Evolutionary conservation across 805 yeast genomes (phyloP).

Genomic region (Sugiyamaella valdiviana): DNA sequence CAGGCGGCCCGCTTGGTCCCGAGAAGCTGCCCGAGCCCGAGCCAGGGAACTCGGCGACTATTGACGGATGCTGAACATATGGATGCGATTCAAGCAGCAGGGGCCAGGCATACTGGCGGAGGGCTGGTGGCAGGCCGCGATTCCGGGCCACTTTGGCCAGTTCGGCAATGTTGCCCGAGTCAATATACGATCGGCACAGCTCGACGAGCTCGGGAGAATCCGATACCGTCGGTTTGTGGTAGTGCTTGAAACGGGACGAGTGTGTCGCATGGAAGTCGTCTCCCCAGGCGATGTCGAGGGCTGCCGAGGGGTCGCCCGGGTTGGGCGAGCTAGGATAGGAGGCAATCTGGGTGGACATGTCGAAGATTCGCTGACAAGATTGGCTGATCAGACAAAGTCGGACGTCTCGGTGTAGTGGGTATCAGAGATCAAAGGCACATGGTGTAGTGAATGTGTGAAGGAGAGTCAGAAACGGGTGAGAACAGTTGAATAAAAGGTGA

Average conservation of each 20-base stretch:
- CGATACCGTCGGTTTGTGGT: slow-evolving; percentile 38
- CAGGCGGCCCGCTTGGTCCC: neutral
- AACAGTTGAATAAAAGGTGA: neutral
- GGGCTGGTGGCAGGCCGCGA: slow-evolving; percentile 76
- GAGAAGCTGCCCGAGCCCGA: slow-evolving; percentile 5
- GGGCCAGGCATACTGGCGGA: slow-evolving; percentile 82
- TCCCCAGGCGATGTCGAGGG: neutral
- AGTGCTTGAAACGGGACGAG: slow-evolving; percentile 29
- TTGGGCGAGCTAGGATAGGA: neutral
- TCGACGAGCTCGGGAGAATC: slow-evolving; percentile 46
- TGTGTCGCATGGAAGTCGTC: neutral
- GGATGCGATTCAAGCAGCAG: slow-evolving; percentile 75
- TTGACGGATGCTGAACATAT: slow-evolving; percentile 68
- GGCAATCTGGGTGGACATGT: neutral
- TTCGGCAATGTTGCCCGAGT: slow-evolving; percentile 60
- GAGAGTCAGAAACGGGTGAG: neutral
- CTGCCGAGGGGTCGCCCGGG: neutral
- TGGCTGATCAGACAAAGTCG: neutral
- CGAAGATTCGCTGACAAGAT: too few relatives aligned
- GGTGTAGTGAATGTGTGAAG: neutral
- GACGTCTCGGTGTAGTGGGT: too few relatives aligned
- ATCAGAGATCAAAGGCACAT: neutral
- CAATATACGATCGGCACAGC: slow-evolving; percentile 50
- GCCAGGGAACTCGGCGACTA: slow-evolving; percentile 48
- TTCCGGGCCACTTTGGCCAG: slow-evolving; percentile 76